Evolutionary conservation across 768 basidiomycete genomes (phyloP).

Genomic region (Coprinopsis sp.): DNA sequence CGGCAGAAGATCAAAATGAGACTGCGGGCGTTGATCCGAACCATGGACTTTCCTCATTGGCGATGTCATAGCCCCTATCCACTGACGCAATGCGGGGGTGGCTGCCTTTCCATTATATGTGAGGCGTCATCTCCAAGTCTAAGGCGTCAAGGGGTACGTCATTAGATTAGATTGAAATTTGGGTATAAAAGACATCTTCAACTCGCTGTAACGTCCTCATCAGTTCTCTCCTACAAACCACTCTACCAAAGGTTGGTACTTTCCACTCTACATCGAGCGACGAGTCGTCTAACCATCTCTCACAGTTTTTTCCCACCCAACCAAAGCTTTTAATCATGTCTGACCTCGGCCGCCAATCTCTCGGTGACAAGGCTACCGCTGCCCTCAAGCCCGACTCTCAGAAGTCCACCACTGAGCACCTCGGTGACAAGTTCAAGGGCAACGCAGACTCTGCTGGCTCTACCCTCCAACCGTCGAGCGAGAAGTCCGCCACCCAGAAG

Average conservation of each 20-base stretch:
- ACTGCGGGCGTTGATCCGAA: no score
- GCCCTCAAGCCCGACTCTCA: slow-evolving; percentile 49
- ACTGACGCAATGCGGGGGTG: no score
- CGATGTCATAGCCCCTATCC: no score
- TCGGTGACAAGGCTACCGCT: slow-evolving; percentile 49
- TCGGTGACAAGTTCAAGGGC: slow-evolving; percentile 46
- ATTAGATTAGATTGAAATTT: not conserved
- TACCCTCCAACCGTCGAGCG: slow-evolving; percentile 45
- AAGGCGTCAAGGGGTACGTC: not conserved
- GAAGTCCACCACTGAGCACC: slow-evolving; percentile 50
- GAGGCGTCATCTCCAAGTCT: no score
- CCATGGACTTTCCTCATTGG: no score
- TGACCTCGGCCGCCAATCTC: slow-evolving; percentile 51
- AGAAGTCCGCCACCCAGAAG: slow-evolving; percentile 51
- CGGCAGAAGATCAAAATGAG: no score
- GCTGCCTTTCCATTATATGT: no score
- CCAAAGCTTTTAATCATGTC: slow-evolving; percentile 37
- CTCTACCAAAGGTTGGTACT: not conserved
- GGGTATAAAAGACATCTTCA: not conserved
- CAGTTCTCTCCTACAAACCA: not conserved
- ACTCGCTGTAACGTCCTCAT: not conserved
- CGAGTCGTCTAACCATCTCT: not conserved
- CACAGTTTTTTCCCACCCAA: slow-evolving; percentile 2
- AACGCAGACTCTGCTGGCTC: slow-evolving; percentile 43
- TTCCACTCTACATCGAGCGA: not conserved